Base-by-base conservation (phyloP, 139 green algal genomes). In the Picochlorum sp. region DNA sequence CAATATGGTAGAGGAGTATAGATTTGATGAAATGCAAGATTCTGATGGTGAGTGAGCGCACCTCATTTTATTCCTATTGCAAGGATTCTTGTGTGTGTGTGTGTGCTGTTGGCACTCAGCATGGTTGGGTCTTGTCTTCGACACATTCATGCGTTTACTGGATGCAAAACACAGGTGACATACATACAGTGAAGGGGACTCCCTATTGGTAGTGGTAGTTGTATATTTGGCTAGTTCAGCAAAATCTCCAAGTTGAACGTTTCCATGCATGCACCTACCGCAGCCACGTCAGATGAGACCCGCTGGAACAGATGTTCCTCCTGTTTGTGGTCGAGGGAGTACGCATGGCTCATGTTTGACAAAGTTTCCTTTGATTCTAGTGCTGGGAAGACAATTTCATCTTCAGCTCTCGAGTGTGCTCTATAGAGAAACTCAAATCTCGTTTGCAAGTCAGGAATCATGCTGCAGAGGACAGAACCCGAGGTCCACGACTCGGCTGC, bases 381-480 rank as follows among this genome's bases (percentile, higher is more conserved):
- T 6, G 90, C 93, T 26, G 93, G 93, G 52, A 99, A 99, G 58
- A 99, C 89, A 41, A 99, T 92, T 58, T 96, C 85, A 72, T 98
- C 93, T 75, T 98, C 93, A 66, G 44, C 18, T 56, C 30, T 21
- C 26, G 68, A 80, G 74, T 93, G 86, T 8, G 87, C 86, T n/a
- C 72, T 65, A 72, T 94, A 96, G 24, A 93, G 23, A 24, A 24
- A 24, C 23, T 89, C 79, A 65, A 97, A 98, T 24, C 90, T 79
- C 0, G 90, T 92, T 32, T 87, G 79, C 49, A 99, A 81, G 50
- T 66, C 63, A 34, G 60, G 57, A 28, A 76, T 76, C 30, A 64
- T 50, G 13, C 15, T 20, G 1, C 20, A 24, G 6, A 56, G 34
- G n/a, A 20, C 3, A 4, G 20, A 28, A 7, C 1, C n/a, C 11